phyloP scores from a whole-genome alignment of 176 grass and related monocot species.

The Carex parvula region DNA sequence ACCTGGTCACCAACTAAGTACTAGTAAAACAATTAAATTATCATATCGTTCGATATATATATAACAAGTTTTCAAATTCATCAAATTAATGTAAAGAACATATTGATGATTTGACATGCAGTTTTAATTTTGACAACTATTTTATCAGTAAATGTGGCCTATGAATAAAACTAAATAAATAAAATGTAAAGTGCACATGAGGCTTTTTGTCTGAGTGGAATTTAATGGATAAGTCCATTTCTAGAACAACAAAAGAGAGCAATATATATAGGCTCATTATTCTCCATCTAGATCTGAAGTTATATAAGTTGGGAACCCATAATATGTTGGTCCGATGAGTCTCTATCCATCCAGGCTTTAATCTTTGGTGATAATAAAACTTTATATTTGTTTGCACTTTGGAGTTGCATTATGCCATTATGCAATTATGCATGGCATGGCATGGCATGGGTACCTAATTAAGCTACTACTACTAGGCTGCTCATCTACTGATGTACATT shows the following conservation, averaged over 20 bases:
- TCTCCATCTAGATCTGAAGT: neutral
- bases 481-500: too few species aligned
- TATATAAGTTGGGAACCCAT: neutral
- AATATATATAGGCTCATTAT: too few species aligned
- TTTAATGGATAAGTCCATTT: neutral
- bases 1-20: too few species aligned
- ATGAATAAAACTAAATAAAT: neutral
- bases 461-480: too few species aligned
- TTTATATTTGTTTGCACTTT: neutral
- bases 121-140: too few species aligned
- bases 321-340: neutral
- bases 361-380: neutral
- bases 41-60: too few species aligned
- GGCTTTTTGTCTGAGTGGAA: neutral
- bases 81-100: too few species aligned
- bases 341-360: slow-evolving; percentile 10
- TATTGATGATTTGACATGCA: too few species aligned
- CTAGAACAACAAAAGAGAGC: neutral
- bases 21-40: too few species aligned
- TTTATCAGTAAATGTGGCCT: too few species aligned
- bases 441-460: too few species aligned
- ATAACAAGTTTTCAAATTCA: too few species aligned
- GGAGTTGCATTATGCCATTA: neutral
- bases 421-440: neutral
- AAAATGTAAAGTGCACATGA: neutral